phyloP scores from a whole-genome alignment of 176 grass and related monocot genomes.

The Carex parvula region DNA sequence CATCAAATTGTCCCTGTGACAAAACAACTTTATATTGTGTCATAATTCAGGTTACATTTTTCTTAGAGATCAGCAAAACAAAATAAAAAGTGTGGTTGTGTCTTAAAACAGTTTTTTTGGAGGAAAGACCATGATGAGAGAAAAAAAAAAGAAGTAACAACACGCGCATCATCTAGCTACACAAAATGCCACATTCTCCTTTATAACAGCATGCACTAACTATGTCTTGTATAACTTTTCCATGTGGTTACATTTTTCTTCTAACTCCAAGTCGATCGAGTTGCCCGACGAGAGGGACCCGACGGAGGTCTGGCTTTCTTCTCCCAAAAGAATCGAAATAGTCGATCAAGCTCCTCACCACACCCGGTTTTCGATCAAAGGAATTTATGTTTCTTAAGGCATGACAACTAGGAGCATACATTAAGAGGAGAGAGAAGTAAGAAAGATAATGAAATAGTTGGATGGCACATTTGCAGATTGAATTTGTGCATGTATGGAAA shows the following conservation, averaged over 20 bases:
- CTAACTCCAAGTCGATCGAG: conserved; percentile 3
- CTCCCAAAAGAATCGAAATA: neutral
- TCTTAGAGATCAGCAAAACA: neutral
- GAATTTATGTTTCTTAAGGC: neutral
- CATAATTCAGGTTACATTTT: neutral
- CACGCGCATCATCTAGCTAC: neutral
- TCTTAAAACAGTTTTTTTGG: neutral
- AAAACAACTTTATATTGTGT: neutral
- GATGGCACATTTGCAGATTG: conserved; percentile 18
- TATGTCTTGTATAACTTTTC: neutral
- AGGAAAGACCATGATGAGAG: neutral
- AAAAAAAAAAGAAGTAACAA: neutral
- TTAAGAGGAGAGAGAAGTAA: conserved; percentile 7
- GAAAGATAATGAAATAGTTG: neutral
- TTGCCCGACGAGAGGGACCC: conserved; percentile 13
- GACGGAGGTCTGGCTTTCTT: conserved; percentile 12
- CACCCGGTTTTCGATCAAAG: neutral
- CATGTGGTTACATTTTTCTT: neutral
- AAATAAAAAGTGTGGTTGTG: neutral
- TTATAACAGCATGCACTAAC: neutral
- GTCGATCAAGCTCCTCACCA: neutral
- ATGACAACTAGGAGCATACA: neutral
- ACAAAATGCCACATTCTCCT: conserved; percentile 12
- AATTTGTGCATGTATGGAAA: neutral
- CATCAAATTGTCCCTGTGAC: no score